A percentile compares a stretch with the other conserved stretches of the same genome.
phyloP scores from a whole-genome alignment of 768 basidiomycete species.

The Russula lepida region DNA sequence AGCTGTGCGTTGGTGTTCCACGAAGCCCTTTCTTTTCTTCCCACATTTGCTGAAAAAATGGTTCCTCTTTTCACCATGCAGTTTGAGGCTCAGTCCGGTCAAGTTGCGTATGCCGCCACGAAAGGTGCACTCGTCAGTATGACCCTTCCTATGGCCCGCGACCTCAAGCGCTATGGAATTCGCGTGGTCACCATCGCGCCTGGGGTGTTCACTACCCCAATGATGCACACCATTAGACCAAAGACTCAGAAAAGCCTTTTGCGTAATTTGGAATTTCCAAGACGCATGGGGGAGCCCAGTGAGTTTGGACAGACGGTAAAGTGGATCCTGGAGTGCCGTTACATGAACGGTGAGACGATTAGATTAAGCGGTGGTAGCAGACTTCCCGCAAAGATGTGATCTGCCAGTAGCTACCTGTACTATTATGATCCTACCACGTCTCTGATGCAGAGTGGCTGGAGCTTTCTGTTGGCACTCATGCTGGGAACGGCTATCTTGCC shows the following conservation, averaged over 20 bases:
- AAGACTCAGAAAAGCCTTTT: slow-evolving; percentile 23
- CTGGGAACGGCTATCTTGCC: too few relatives aligned
- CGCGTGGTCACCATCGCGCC: slow-evolving; percentile 52
- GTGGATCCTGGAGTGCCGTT: slow-evolving; percentile 28
- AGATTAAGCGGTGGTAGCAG: slow-evolving; percentile 25
- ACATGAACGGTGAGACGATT: slow-evolving; percentile 28
- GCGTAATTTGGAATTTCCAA: slow-evolving; percentile 29
- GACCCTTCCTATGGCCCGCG: slow-evolving; percentile 54
- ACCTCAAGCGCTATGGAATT: slow-evolving; percentile 43
- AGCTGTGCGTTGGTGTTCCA: slow-evolving; percentile 26
- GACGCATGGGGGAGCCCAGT: slow-evolving; percentile 27
- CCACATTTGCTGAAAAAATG: not conserved
- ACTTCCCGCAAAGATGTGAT: slow-evolving; percentile 22
- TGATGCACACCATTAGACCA: slow-evolving; percentile 27
- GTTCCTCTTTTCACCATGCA: slow-evolving; percentile 17
- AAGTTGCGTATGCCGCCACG: slow-evolving; percentile 46
- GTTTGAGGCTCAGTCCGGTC: slow-evolving; percentile 52
- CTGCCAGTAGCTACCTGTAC: too few relatives aligned
- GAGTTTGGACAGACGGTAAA: slow-evolving; percentile 29
- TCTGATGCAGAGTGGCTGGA: too few relatives aligned
- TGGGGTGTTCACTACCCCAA: slow-evolving; percentile 40
- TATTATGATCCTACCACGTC: too few relatives aligned
- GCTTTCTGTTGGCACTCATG: too few relatives aligned
- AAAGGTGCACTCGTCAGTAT: slow-evolving; percentile 52
- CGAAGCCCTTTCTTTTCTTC: not conserved